These are phyloP conservation scores for Fusarium pseudocircinatum DNA, from an alignment of 2,329 filamentous ascomycete genomes.

Conservation along the genomic window DNA sequence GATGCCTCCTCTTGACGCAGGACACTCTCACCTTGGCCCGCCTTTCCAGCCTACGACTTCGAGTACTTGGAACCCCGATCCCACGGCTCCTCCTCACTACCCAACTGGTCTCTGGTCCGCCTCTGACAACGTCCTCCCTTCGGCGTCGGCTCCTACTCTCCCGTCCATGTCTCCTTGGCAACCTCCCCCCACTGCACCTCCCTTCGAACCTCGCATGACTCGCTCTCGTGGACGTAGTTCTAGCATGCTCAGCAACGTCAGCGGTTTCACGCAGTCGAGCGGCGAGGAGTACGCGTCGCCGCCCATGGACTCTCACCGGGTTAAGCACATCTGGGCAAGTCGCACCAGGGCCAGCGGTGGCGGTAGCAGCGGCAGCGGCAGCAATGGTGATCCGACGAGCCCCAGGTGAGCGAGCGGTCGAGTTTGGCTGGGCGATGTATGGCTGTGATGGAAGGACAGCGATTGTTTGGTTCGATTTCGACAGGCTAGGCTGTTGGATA, in stretches of 20 bases:
- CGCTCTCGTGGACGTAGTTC: slow-evolving; percentile 68
- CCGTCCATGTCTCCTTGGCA: slow-evolving; percentile 49
- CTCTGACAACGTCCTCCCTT: slow-evolving; percentile 47
- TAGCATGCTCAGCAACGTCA: slow-evolving; percentile 73
- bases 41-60: slow-evolving; percentile 37
- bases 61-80: slow-evolving; percentile 49
- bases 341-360: slow-evolving; percentile 47
- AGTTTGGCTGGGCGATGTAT: neutral
- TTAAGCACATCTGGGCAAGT: slow-evolving; percentile 41
- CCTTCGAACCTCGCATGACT: slow-evolving; percentile 48
- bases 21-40: slow-evolving; percentile 40
- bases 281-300: slow-evolving; percentile 55
- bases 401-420: slow-evolving; percentile 41
- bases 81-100: slow-evolving; percentile 48
- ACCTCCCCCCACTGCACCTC: slow-evolving; percentile 51
- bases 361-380: slow-evolving; percentile 61
- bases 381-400: slow-evolving; percentile 62
- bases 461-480: slow-evolving; percentile 25
- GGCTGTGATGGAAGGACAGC: slow-evolving; percentile 9
- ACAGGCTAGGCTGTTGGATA: slow-evolving; percentile 39
- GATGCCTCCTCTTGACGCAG: slow-evolving; percentile 30
- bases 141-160: slow-evolving; percentile 44
- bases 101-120: slow-evolving; percentile 51
- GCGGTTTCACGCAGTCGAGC: slow-evolving; percentile 72
- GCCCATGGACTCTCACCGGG: slow-evolving; percentile 31